phyloP scores from a whole-genome alignment of 2,329 filamentous ascomycete genomes.

The Pseudonectria buxi region DNA sequence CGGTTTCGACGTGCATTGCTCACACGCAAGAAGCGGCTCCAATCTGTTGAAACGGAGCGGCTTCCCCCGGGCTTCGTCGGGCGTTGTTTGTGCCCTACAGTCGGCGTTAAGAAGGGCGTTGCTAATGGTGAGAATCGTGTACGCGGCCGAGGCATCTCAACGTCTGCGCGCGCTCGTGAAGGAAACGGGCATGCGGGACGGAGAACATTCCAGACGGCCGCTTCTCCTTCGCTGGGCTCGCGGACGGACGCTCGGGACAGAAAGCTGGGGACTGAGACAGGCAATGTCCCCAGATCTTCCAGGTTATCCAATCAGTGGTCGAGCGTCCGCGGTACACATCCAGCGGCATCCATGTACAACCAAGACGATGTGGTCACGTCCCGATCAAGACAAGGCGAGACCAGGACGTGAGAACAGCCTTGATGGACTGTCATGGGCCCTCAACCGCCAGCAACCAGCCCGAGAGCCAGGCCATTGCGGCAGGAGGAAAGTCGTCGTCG shows the following conservation, averaged over 20 bases:
- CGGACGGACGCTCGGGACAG: conserved; percentile 12
- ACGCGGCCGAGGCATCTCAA: conserved; percentile 4
- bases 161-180: conserved; percentile 8
- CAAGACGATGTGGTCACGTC: too few relatives aligned
- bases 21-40: background rate
- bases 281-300: too few relatives aligned
- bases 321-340: too few relatives aligned
- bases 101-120: conserved; percentile 23
- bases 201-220: background rate
- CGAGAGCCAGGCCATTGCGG: too few relatives aligned
- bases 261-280: background rate
- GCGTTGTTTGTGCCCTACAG: conserved; percentile 16
- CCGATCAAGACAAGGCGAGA: too few relatives aligned
- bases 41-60: background rate
- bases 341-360: too few relatives aligned
- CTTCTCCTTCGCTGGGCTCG: conserved; percentile 10
- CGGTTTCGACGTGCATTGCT: background rate
- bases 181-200: conserved; percentile 7
- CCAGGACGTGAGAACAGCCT: too few relatives aligned
- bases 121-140: conserved; percentile 5
- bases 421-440: too few relatives aligned
- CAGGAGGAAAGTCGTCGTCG: too few relatives aligned
- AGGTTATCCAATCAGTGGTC: too few relatives aligned
- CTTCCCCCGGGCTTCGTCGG: conserved; percentile 9
- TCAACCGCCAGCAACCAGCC: too few relatives aligned